phyloP scores from a whole-genome alignment of 1,284 basidiomycete species.

The Cerioporus squamosus region DNA sequence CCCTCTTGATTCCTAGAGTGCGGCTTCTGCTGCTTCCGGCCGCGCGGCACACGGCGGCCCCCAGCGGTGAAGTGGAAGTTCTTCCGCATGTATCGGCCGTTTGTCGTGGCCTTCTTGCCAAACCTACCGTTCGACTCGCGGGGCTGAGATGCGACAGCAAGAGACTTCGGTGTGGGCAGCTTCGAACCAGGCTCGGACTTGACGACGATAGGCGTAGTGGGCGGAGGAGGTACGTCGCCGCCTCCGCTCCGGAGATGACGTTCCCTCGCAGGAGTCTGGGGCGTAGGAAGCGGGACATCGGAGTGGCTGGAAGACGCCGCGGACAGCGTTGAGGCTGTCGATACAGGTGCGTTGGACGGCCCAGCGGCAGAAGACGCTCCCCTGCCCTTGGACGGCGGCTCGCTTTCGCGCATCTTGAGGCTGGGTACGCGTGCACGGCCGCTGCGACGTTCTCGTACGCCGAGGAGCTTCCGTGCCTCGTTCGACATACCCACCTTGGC shows the following conservation, averaged over 20 bases:
- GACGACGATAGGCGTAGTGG: constrained; percentile 16
- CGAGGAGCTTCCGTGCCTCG: constrained; percentile 39
- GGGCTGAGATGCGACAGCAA: constrained; percentile 53
- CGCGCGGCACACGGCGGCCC: constrained; percentile 37
- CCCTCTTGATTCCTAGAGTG: constrained; percentile 46
- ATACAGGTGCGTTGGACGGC: constrained; percentile 22
- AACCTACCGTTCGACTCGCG: constrained; percentile 54
- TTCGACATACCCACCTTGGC: constrained; percentile 42
- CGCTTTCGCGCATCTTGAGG: constrained; percentile 39
- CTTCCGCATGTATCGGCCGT: constrained; percentile 52
- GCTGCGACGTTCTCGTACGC: constrained; percentile 34
- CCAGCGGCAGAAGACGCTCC: constrained; percentile 4
- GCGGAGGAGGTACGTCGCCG: neutral
- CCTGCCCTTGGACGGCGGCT: constrained; percentile 30
- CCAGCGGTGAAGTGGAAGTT: constrained; percentile 30
- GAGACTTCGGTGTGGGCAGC: constrained; percentile 45
- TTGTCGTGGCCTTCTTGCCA: constrained; percentile 53
- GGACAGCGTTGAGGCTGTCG: constrained; percentile 25
- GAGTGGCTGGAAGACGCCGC: constrained; percentile 8
- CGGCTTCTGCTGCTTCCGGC: constrained; percentile 42
- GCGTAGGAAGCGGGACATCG: constrained; percentile 8
- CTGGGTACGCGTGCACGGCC: constrained; percentile 39
- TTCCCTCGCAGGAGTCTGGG: constrained; percentile 5
- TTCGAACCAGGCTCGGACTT: constrained; percentile 25
- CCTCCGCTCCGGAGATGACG: constrained; percentile 6